These are phyloP conservation scores for Sabuloglossum arenarium DNA, from an alignment of 495 filamentous ascomycete species.

Conservation along the genomic window DNA sequence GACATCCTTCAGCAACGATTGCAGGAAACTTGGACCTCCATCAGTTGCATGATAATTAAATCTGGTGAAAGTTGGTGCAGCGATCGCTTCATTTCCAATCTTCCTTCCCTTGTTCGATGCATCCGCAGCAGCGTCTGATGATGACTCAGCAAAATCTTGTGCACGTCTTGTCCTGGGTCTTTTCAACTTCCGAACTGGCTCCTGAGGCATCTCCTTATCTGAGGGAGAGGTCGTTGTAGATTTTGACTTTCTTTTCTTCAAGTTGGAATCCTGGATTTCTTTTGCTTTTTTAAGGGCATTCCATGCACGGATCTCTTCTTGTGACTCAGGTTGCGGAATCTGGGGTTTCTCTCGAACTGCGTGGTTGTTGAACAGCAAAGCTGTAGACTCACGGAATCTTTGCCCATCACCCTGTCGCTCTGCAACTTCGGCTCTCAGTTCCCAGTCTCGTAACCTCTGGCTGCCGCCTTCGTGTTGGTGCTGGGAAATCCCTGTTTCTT, in stretches of 20 bases:
- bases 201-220: constrained; percentile 28
- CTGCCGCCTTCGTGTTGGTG: constrained; percentile 19
- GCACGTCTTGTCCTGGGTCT: constrained; percentile 50
- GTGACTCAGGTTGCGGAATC: constrained; percentile 34
- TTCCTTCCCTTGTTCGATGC: neutral
- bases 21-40: constrained; percentile 43
- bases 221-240: constrained; percentile 55
- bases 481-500: constrained; percentile 20
- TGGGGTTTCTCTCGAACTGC: constrained; percentile 10
- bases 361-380: constrained; percentile 15
- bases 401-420: constrained; percentile 42
- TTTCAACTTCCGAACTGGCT: constrained; percentile 62
- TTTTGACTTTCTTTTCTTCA: constrained; percentile 45
- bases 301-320: constrained; percentile 72
- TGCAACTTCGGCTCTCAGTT: constrained; percentile 52
- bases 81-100: constrained; percentile 3
- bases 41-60: neutral
- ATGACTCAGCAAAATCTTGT: constrained; percentile 28
- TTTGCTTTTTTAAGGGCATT: constrained; percentile 70
- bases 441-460: constrained; percentile 46
- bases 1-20: constrained; percentile 70
- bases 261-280: constrained; percentile 29
- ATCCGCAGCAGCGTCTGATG: constrained; percentile 20
- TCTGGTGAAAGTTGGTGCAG: neutral
- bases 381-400: constrained; percentile 42